Evolutionary conservation across 768 basidiomycete species (phyloP).

Genomic region (Hygrocybe coccinea): DNA sequence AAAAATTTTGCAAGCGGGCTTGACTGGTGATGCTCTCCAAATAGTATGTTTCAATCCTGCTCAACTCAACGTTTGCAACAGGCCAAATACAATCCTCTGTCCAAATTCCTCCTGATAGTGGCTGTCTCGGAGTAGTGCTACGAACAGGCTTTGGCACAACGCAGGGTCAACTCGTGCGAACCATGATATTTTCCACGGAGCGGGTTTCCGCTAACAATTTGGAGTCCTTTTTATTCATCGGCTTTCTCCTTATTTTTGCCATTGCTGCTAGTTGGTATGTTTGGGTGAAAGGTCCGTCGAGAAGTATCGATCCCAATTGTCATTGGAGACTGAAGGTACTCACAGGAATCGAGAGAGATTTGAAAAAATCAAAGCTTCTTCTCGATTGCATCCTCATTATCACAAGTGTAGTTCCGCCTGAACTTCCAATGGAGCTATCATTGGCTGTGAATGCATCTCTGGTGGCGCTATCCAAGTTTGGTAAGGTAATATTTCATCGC

Average conservation of each 20-base stretch:
- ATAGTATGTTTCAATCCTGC: background rate
- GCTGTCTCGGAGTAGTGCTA: slow-evolving; percentile 87
- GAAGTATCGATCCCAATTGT: background rate
- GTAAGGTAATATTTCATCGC: slow-evolving; percentile 42
- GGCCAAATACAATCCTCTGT: slow-evolving; percentile 40
- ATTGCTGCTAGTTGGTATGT: slow-evolving; percentile 98
- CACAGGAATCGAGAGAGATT: slow-evolving; percentile 80
- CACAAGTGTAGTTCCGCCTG: slow-evolving; percentile 96
- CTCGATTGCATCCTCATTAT: slow-evolving; percentile 95
- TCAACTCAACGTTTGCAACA: slow-evolving; percentile 12
- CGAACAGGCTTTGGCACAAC: slow-evolving; percentile 97
- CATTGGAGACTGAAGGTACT: background rate
- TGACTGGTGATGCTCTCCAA: slow-evolving; percentile 36
- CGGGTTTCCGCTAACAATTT: slow-evolving; percentile 93
- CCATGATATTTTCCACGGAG: slow-evolving; percentile 99
- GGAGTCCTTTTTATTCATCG: slow-evolving; percentile 96
- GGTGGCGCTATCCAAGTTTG: slow-evolving; percentile 87
- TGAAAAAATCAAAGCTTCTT: slow-evolving; percentile 92
- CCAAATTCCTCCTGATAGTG: slow-evolving; percentile 83
- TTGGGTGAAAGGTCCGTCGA: slow-evolving; percentile 87
- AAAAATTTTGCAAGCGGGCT: slow-evolving; percentile 85
- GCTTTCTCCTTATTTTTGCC: slow-evolving; percentile 95
- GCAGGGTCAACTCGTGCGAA: slow-evolving; percentile 94
- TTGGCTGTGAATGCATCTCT: slow-evolving; percentile 94
- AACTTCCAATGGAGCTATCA: slow-evolving; percentile 95